These are phyloP conservation scores for Hippophae rhamnoides DNA, from an alignment of 306 rosid genomes.

Conservation along the genomic window DNA sequence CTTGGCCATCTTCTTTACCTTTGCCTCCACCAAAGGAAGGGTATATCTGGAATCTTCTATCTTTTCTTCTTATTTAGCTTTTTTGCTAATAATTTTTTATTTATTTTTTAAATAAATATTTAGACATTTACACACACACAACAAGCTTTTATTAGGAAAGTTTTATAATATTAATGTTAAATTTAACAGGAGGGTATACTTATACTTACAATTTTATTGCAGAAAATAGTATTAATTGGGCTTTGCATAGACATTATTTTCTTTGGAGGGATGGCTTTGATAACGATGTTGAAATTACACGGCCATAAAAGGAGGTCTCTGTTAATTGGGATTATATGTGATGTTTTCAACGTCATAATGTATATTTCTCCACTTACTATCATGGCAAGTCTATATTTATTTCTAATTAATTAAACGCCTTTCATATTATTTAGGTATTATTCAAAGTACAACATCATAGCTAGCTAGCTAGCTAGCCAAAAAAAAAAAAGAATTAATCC, in stretches of 20 bases:
- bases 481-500: neutral
- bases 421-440: neutral
- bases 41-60: slow-evolving; percentile 13
- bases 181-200: too few relatives aligned
- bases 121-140: too few relatives aligned
- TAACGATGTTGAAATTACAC: slow-evolving; percentile 21
- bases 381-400: slow-evolving; percentile 39
- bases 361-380: slow-evolving; percentile 76
- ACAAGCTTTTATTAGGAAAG: too few relatives aligned
- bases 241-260: slow-evolving; percentile 30
- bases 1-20: slow-evolving; percentile 30
- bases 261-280: slow-evolving; percentile 14
- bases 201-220: too few relatives aligned
- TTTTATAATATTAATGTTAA: too few relatives aligned
- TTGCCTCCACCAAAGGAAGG: slow-evolving; percentile 30
- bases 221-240: too few relatives aligned
- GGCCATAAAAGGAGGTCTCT: slow-evolving; percentile 17
- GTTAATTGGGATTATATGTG: slow-evolving; percentile 44
- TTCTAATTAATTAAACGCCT: neutral
- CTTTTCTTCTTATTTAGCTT: too few relatives aligned
- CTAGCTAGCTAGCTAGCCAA: neutral
- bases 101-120: too few relatives aligned
- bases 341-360: slow-evolving; percentile 60
- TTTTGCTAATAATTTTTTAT: too few relatives aligned
- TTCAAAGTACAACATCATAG: neutral